Conservation (phyloP, 2,329 filamentous ascomycete species). For the Exutisphaerella laricina region DNA sequence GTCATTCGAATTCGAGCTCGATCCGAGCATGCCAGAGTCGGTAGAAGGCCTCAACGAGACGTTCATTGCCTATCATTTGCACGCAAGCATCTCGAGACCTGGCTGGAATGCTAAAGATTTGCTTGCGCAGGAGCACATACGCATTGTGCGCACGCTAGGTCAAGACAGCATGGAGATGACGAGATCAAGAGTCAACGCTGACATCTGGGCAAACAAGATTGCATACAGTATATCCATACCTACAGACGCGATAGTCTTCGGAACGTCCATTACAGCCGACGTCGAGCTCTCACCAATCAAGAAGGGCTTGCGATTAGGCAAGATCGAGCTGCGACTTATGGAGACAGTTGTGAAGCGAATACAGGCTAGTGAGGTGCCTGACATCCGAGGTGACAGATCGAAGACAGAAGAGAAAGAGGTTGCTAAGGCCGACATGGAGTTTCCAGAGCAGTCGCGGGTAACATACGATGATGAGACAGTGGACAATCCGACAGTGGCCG, state of each 20-base stretch:
- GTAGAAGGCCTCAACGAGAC: conserved; percentile 83
- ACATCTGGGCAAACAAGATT: conserved; percentile 96
- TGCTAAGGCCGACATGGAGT: conserved; percentile 36
- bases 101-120: conserved; percentile 87
- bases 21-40: conserved; percentile 62
- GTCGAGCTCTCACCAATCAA: conserved; percentile 83
- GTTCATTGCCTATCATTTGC: conserved; percentile 83
- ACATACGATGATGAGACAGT: conserved; percentile 35
- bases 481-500: conserved; percentile 37
- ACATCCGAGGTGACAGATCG: conserved; percentile 29
- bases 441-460: conserved; percentile 33
- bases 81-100: conserved; percentile 72
- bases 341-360: conserved; percentile 60
- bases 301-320: conserved; percentile 82
- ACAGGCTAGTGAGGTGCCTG: conserved; percentile 31
- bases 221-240: conserved; percentile 92
- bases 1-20: conserved; percentile 46
- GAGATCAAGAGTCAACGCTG: conserved; percentile 61
- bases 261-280: conserved; percentile 75
- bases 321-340: conserved; percentile 71
- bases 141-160: conserved; percentile 45
- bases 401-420: conserved; percentile 36
- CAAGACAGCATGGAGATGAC: conserved; percentile 65
- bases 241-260: conserved; percentile 90
- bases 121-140: conserved; percentile 62